These are phyloP conservation scores for Pisolithus marmoratus DNA, from an alignment of 768 basidiomycete genomes.

Conservation along the genomic window DNA sequence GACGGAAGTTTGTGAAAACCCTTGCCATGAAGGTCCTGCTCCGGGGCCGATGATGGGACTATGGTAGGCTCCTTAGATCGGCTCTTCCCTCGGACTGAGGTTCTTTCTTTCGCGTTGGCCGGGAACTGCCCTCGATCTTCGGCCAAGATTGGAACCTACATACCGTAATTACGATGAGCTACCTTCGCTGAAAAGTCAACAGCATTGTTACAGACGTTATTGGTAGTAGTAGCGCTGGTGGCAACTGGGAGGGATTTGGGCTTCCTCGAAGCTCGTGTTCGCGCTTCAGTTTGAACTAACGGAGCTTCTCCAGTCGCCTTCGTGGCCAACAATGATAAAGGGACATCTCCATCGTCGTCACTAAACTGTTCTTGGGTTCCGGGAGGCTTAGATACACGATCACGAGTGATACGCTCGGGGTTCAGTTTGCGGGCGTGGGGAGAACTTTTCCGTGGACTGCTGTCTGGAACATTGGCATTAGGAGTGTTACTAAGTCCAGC, in stretches of 20 bases:
- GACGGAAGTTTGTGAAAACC: slow-evolving; percentile 7
- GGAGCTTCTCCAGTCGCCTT: slow-evolving; percentile 11
- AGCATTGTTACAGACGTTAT: slow-evolving; percentile 13
- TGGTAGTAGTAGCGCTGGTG: slow-evolving; percentile 3
- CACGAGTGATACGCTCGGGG: slow-evolving; percentile 16
- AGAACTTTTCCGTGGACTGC: slow-evolving; percentile 11
- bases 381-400: slow-evolving; percentile 24
- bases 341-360: slow-evolving; percentile 40
- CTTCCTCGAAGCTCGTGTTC: slow-evolving; percentile 2
- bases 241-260: not conserved
- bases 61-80: slow-evolving; percentile 27
- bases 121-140: slow-evolving; percentile 9
- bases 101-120: slow-evolving; percentile 8
- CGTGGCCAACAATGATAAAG: slow-evolving; percentile 30
- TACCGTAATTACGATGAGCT: not conserved
- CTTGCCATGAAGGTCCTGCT: slow-evolving; percentile 37
- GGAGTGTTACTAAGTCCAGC: slow-evolving; percentile 18
- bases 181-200: not conserved
- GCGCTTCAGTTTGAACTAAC: not conserved
- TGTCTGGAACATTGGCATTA: not conserved
- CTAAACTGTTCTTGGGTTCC: slow-evolving; percentile 22
- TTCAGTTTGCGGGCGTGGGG: slow-evolving; percentile 20
- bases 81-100: slow-evolving; percentile 6
- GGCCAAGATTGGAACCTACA: slow-evolving; percentile 1
- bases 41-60: slow-evolving; percentile 58